Base-by-base conservation (phyloP, 23 red algal species). In the Pyropia yezoensis region DNA sequence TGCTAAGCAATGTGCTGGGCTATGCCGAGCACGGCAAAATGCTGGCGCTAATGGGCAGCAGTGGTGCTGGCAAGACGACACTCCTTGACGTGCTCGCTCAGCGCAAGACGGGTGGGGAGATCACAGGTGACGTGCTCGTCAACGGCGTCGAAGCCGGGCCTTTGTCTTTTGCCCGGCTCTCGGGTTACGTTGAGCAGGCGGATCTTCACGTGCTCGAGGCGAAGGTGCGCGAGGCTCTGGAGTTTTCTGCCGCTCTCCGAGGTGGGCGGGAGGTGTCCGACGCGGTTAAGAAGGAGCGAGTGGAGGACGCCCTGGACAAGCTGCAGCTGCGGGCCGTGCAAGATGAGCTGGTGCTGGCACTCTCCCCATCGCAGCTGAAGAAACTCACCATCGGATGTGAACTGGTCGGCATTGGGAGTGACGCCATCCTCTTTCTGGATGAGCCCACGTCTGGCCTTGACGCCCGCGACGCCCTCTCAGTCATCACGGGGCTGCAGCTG, bases 111-210 rank as follows among this genome's bases (percentile, higher is more conserved):
- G 56, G 76, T 61, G 83, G 82, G 19, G 67, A 62, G 45, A 88
- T 82, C 39, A 66, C 64, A 1, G 91, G 91, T 19, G 71, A 85
- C 13, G 68, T 96, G 6, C 71, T 65, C n/a, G 28, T 89, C 26
- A 89, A 96, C 61, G 67, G 78, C 32, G 66, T 33, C 21, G 18
- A 57, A 16, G 30, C 81, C 18, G 27, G 56, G 18, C 66, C 90
- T 27, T 49, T 70, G n/a, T 51, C 29, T 39, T 53, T 96, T 19
- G 60, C 72, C 18, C 65, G 76, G 20, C 70, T 79, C 7, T 69
- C 79, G 14, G 91, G 91, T 19, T 96, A 96, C 62, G 86, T 88
- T 13, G 91, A 96, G 58, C 91, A 96, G 72, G 69, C 30, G 30
- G 91, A 96, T 58, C 51, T 96, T n/a, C 91, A 96, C 69, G 58